These are phyloP conservation scores for Trichophyton benhamiae DNA, from an alignment of 2,329 filamentous ascomycete species.

Conservation along the genomic window DNA sequence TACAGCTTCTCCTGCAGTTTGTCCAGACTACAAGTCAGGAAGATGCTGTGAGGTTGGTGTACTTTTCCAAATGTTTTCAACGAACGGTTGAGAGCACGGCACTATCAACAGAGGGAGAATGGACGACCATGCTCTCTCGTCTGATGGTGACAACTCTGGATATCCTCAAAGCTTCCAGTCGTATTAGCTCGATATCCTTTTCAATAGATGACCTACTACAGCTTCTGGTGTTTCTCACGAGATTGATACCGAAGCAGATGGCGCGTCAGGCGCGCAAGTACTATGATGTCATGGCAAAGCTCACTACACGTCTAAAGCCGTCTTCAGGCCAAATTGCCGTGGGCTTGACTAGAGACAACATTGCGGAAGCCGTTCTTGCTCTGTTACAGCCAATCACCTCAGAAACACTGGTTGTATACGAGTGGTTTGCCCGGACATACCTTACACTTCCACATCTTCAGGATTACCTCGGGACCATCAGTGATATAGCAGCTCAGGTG, in stretches of 20 bases:
- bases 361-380: conserved; percentile 29
- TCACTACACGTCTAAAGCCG: conserved; percentile 22
- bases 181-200: conserved; percentile 14
- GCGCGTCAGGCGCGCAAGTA: conserved; percentile 28
- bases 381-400: conserved; percentile 33
- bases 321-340: conserved; percentile 10
- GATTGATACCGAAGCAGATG: conserved; percentile 30
- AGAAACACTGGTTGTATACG: conserved; percentile 34
- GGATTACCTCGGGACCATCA: conserved; percentile 27
- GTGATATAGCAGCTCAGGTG: conserved; percentile 35
- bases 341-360: conserved; percentile 18
- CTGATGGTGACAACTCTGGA: conserved; percentile 27
- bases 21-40: conserved; percentile 41
- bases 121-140: conserved; percentile 30
- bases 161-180: conserved; percentile 21
- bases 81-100: conserved; percentile 27
- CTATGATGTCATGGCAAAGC: conserved; percentile 28
- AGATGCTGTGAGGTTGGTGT: conserved; percentile 32
- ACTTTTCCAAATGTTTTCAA: conserved; percentile 33
- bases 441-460: conserved; percentile 35
- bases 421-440: conserved; percentile 35
- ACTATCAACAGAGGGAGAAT: conserved; percentile 29
- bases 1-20: conserved; percentile 58
- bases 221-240: conserved; percentile 26
- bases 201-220: conserved; percentile 24